Evolutionary conservation across 108 stramenopile genomes (phyloP), one percentile per base, ranked within the genome.

Genomic region (Chaetoceros tenuissimus): DNA sequence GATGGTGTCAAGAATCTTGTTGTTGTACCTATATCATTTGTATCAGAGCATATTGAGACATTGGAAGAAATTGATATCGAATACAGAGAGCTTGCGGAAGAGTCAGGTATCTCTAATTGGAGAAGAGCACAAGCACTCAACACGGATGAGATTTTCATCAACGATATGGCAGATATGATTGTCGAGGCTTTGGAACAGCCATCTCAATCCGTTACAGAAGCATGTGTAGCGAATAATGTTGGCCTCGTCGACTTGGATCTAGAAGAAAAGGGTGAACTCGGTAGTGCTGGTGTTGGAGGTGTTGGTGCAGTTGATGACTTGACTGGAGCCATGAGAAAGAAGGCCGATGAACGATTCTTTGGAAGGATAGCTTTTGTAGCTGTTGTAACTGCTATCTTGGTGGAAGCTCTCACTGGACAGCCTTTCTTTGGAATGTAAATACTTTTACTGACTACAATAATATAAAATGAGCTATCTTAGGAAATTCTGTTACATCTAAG

Each of bases 51-150:
- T 71, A 99, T 99, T 64, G 97, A 99, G 65, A 99, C 99, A 13
- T 80, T 99, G 60, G 97, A 97, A 79, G 99, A 99, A 68, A 98
- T 99, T 66, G 99, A 97, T 78, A 94, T 98, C 60, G 99, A 99
- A 73, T 99, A 99, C 66, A 72, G 93, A 26, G 97, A 98, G 66
- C 62, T 98, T 31, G 99, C 99, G 24, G 75, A 95, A 64, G 91
- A 97, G 62, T 78, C 76, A 43, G 99, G 97, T 25, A 83, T 96
- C 28, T 67, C 67, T 25, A 85, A 94, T 57, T 98, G 95, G 91
- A 54, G 87, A 26, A 74, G 95, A 28, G 93, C 92, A 53, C 96
- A 97, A 10, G 96, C 96, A 18, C 78, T 97, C 48, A 98, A 98
- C 67, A 96, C 96, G 28, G 94, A 97, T 58, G 58, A 72, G 7